Percentiles rank a stretch among this genome's conserved stretches.
These are phyloP conservation scores for Amanita molliuscula DNA, from an alignment of 768 basidiomycete species.

Conservation along the genomic window DNA sequence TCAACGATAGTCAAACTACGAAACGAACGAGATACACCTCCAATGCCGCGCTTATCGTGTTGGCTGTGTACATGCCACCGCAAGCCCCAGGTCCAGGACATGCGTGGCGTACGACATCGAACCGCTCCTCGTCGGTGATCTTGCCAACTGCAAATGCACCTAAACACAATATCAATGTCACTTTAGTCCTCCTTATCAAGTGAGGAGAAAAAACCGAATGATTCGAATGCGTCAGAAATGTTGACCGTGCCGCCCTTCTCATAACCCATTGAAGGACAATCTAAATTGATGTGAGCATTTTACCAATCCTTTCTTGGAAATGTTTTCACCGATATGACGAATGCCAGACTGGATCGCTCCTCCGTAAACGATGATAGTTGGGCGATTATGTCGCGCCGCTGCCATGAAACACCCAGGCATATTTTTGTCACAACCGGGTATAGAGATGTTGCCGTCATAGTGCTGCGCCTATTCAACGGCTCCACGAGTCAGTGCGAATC, in stretches of 20 bases:
- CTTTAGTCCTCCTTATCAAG: no score
- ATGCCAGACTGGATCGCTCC: constrained; percentile 75
- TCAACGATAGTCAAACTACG: background rate
- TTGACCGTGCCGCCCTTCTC: constrained; percentile 77
- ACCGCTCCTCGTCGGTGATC: constrained; percentile 70
- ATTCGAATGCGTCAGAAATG: constrained; percentile 79
- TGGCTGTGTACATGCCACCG: constrained; percentile 87
- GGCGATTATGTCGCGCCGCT: constrained; percentile 77
- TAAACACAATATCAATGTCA: constrained; percentile 15
- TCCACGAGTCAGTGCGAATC: background rate
- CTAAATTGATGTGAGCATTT: constrained; percentile 17
- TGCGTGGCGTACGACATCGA: constrained; percentile 78
- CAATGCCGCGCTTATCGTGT: constrained; percentile 80
- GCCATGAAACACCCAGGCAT: constrained; percentile 89
- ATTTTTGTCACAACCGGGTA: constrained; percentile 89
- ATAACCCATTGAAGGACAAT: constrained; percentile 72
- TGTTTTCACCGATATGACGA: constrained; percentile 45
- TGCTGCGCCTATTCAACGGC: constrained; percentile 55
- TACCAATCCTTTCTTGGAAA: background rate
- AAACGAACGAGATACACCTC: constrained; percentile 29
- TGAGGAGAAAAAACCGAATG: constrained; percentile 43
- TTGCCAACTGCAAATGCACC: constrained; percentile 70
- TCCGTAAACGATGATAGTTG: constrained; percentile 81
- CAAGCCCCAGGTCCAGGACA: constrained; percentile 82
- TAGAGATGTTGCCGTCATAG: constrained; percentile 79